These are phyloP conservation scores for Excoecaria cochinchinensis DNA, from an alignment of 345 rosid species.

Conservation along the genomic window DNA sequence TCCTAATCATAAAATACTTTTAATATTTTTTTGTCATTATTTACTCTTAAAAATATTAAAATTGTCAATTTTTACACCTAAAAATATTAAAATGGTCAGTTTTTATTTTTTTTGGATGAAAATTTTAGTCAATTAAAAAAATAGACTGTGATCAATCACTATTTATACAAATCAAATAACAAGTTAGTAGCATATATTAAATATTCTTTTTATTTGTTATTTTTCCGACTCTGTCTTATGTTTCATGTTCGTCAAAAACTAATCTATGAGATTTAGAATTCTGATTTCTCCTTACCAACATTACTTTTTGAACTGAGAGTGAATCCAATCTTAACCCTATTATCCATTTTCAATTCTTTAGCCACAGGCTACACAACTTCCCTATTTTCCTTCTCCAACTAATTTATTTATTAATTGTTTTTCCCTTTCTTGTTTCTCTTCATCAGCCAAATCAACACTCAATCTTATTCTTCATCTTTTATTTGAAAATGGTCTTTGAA, in stretches of 20 bases:
- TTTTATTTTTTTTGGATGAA: too few relatives aligned
- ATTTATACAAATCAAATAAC: too few relatives aligned
- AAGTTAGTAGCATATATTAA: too few relatives aligned
- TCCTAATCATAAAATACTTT: too few relatives aligned
- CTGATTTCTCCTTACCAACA: conserved; percentile 47
- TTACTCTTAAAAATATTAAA: too few relatives aligned
- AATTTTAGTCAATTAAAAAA: too few relatives aligned
- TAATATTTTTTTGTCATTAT: too few relatives aligned
- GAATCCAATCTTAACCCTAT: conserved; percentile 70
- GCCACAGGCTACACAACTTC: conserved; percentile 6
- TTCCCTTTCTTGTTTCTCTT: conserved; percentile 89
- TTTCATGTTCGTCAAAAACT: conserved; percentile 65
- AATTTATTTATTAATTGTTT: conserved; percentile 32
- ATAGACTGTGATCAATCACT: too few relatives aligned
- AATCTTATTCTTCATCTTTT: conserved; percentile 81
- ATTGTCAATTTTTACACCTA: too few relatives aligned
- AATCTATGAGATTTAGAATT: conserved; percentile 37
- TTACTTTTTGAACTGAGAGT: conserved; percentile 44
- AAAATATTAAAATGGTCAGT: too few relatives aligned
- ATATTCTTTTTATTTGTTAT: too few relatives aligned
- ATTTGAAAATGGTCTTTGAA: conserved; percentile 77
- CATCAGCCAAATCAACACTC: conserved; percentile 72
- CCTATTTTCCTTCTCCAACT: conserved; percentile 11
- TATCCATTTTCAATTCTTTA: conserved; percentile 53
- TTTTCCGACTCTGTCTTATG: too few relatives aligned